Conservation (phyloP, 805 yeast genomes). For the Kazachstania viticola region DNA sequence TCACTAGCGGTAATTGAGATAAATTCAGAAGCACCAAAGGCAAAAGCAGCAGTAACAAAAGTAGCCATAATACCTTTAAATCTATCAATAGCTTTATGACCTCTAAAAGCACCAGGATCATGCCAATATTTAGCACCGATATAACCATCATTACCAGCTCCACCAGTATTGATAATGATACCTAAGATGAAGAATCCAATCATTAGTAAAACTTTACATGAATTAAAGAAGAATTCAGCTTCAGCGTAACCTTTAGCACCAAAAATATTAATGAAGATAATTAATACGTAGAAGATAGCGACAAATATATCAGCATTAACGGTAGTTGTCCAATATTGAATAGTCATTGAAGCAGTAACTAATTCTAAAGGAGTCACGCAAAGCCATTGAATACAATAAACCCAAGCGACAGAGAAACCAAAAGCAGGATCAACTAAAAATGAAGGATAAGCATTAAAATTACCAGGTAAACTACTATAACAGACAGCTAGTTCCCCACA, state of each 20-base stretch:
- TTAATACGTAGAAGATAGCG: conserved; percentile 41
- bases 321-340: conserved; percentile 39
- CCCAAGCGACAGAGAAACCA: conserved; percentile 67
- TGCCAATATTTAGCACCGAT: conserved; percentile 50
- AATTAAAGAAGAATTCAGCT: conserved; percentile 52
- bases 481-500: conserved; percentile 62
- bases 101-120: conserved; percentile 51
- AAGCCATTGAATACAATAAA: conserved; percentile 54
- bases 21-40: conserved; percentile 56
- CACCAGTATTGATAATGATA: conserved; percentile 43
- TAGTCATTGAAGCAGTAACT: conserved; percentile 48
- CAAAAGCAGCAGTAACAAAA: conserved; percentile 57
- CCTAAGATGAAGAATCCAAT: conserved; percentile 51
- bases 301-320: conserved; percentile 48
- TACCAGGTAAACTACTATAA: conserved; percentile 50
- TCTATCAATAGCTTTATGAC: conserved; percentile 26
- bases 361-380: conserved; percentile 56
- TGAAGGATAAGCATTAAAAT: conserved; percentile 48
- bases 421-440: conserved; percentile 55
- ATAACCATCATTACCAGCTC: conserved; percentile 43
- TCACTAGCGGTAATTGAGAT: conserved; percentile 65
- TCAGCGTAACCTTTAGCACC: conserved; percentile 56
- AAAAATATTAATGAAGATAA: conserved; percentile 37
- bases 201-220: conserved; percentile 46
- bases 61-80: conserved; percentile 57